These are phyloP conservation scores for Mycena capillaripes DNA, from an alignment of 768 basidiomycete genomes.

Conservation along the genomic window DNA sequence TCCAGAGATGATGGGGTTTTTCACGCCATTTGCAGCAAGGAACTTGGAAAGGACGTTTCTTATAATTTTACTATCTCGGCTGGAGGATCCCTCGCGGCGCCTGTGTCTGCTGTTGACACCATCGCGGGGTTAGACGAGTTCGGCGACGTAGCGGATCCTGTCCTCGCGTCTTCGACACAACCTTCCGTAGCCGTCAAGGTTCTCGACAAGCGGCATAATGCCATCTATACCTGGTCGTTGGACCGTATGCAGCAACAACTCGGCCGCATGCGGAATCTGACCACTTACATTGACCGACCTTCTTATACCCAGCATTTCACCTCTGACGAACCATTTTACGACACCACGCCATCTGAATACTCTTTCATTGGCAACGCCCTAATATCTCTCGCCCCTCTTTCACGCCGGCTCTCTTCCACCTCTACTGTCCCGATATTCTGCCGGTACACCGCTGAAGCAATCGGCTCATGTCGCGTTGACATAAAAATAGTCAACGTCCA, in stretches of 20 bases:
- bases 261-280: conserved; percentile 93
- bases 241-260: conserved; percentile 91
- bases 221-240: conserved; percentile 93
- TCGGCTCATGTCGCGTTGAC: conserved; percentile 92
- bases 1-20: background rate
- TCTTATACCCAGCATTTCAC: conserved; percentile 96
- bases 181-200: conserved; percentile 93
- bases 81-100: conserved; percentile 82
- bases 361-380: conserved; percentile 94
- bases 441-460: conserved; percentile 94
- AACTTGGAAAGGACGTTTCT: conserved; percentile 86
- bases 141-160: conserved; percentile 91
- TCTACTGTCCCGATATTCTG: conserved; percentile 93
- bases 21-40: conserved; percentile 67
- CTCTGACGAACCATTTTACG: conserved; percentile 93
- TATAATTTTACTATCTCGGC: conserved; percentile 96
- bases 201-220: conserved; percentile 87
- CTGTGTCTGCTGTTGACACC: conserved; percentile 86
- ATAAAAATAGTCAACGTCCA: conserved; percentile 85
- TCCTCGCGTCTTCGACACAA: conserved; percentile 78
- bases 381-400: conserved; percentile 85
- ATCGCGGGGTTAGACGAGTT: conserved; percentile 92
- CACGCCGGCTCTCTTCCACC: conserved; percentile 79
- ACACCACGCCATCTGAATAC: conserved; percentile 87
- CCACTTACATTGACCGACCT: conserved; percentile 91